Conservation (phyloP, 768 basidiomycete genomes). For the Sutorius australiensis region DNA sequence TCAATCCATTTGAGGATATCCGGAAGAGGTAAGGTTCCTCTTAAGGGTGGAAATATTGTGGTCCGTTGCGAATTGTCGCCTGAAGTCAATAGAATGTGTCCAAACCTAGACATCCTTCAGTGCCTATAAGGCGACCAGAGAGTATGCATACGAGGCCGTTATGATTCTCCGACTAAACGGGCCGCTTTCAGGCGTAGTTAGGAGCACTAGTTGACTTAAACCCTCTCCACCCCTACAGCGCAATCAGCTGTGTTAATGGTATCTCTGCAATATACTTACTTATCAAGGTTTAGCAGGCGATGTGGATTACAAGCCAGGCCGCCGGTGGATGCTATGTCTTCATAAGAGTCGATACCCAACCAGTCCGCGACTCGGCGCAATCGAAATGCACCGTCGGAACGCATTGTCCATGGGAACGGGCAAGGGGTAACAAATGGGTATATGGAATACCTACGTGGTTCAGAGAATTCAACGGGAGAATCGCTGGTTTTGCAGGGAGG, state of each 20-base stretch:
- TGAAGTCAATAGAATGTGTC: conserved; percentile 54
- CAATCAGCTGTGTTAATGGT: conserved; percentile 7
- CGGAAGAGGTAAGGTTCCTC: conserved; percentile 37
- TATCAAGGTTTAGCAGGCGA: conserved; percentile 31
- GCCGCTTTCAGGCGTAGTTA: not conserved
- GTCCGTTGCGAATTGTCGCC: conserved; percentile 31
- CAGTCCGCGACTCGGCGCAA: conserved; percentile 62
- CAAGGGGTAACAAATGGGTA: conserved; percentile 62
- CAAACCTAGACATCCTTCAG: conserved; percentile 40
- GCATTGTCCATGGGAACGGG: conserved; percentile 46
- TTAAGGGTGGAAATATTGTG: conserved; percentile 47
- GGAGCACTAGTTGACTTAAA: conserved; percentile 12
- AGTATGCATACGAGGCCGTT: conserved; percentile 38
- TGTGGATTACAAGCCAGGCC: conserved; percentile 37
- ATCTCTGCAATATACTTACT: conserved; percentile 29
- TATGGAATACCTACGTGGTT: conserved; percentile 49
- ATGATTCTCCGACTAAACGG: conserved; percentile 21
- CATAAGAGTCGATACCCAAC: conserved; percentile 38
- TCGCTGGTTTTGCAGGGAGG: conserved; percentile 26
- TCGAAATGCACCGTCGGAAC: conserved; percentile 47
- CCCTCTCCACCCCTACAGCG: conserved; percentile 15
- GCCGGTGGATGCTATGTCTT: conserved; percentile 35
- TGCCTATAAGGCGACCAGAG: not conserved
- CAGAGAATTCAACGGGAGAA: conserved; percentile 27
- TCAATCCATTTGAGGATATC: conserved; percentile 47